A percentile compares a stretch with the other conserved stretches of the same genome.
Evolutionary conservation across 192 early-diverging fungal genomes (phyloP).

Genomic region (Backusella tuberculispora): DNA sequence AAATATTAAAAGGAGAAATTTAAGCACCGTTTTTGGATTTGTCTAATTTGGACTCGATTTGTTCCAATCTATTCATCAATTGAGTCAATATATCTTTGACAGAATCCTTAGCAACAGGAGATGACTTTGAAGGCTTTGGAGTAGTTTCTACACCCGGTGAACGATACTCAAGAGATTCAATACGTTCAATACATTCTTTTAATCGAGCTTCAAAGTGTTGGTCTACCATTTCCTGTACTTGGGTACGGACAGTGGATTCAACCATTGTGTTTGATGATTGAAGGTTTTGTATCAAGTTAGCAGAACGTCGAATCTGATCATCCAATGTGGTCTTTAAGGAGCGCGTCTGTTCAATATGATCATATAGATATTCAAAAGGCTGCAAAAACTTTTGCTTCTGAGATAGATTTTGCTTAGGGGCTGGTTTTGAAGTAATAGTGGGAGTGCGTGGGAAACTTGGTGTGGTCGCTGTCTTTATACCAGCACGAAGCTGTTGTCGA

Average conservation of each 20-base stretch:
- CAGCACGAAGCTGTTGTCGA: not conserved
- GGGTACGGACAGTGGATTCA: conserved; percentile 71
- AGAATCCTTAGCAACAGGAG: not conserved
- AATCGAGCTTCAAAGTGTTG: conserved; percentile 48
- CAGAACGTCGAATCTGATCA: conserved; percentile 76
- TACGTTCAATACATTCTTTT: conserved; percentile 31
- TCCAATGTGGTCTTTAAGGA: conserved; percentile 69
- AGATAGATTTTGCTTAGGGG: conserved; percentile 45
- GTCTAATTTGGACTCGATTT: conserved; percentile 29
- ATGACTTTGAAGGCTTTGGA: not conserved
- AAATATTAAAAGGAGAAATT: not conserved
- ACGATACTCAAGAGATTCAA: conserved; percentile 18
- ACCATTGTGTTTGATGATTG: conserved; percentile 73
- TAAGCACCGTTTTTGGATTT: conserved; percentile 9
- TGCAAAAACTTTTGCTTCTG: conserved; percentile 61
- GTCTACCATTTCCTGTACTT: conserved; percentile 62
- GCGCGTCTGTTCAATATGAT: conserved; percentile 63
- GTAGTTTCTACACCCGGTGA: not conserved
- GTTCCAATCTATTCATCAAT: conserved; percentile 25
- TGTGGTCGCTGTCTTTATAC: not conserved
- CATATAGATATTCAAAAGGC: conserved; percentile 58
- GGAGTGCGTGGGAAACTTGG: conserved; percentile 30
- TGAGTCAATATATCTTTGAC: conserved; percentile 5
- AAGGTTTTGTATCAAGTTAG: conserved; percentile 72
- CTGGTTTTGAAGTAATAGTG: conserved; percentile 42